A percentile compares a stretch with the other conserved stretches of the same genome.
Evolutionary conservation across 768 basidiomycete genomes (phyloP).

Genomic region (Pholiota microspora): DNA sequence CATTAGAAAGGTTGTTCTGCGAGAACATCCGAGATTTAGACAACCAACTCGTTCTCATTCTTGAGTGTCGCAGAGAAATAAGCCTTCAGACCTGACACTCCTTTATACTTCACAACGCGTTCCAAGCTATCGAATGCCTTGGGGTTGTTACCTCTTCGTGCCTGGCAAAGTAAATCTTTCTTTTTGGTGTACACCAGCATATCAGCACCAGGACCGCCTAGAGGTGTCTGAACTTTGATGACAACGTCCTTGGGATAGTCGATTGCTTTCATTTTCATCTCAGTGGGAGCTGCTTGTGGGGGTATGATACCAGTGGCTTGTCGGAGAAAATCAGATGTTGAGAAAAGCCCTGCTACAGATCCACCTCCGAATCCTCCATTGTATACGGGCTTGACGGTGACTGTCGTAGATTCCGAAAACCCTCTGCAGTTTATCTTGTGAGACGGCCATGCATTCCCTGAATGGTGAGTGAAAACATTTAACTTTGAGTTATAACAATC

Average conservation of each 20-base stretch:
- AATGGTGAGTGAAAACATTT: no score
- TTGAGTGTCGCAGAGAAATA: conserved; percentile 55
- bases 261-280: conserved; percentile 5
- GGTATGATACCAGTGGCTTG: not conserved
- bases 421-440: conserved; percentile 49
- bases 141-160: conserved; percentile 29
- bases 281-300: not conserved
- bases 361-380: no score
- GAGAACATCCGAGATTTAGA: conserved; percentile 50
- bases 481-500: not conserved
- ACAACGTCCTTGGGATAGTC: conserved; percentile 36
- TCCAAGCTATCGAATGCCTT: conserved; percentile 39
- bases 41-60: conserved; percentile 42
- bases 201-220: not conserved
- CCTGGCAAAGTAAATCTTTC: conserved; percentile 47
- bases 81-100: conserved; percentile 43
- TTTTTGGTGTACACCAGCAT: conserved; percentile 50
- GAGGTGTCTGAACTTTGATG: conserved; percentile 50
- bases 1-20: conserved; percentile 60
- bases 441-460: conserved; percentile 40
- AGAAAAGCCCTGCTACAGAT: not conserved
- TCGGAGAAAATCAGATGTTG: conserved; percentile 16
- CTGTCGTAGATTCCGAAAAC: conserved; percentile 40
- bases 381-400: conserved; percentile 48
- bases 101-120: conserved; percentile 37